These are phyloP conservation scores for Globisporangium emineosum DNA, from an alignment of 352 stramenopile genomes.

Conservation along the genomic window DNA sequence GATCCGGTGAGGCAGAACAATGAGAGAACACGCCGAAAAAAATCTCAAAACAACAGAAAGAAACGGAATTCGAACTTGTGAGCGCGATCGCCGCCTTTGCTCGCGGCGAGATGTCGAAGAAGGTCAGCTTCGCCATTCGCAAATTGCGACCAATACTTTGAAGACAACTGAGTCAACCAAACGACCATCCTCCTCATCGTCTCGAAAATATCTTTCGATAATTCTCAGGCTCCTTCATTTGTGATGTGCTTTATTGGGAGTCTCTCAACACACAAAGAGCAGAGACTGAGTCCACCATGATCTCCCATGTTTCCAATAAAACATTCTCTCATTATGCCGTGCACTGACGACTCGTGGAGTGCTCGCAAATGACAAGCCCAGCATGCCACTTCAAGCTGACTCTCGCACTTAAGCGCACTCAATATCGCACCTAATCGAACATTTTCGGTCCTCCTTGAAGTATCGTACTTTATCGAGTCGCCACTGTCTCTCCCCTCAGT, in stretches of 20 bases:
- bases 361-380: too few species aligned
- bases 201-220: background rate
- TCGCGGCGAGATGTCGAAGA: background rate
- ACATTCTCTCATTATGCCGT: background rate
- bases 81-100: too few species aligned
- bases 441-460: background rate
- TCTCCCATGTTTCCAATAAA: background rate
- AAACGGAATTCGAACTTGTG: background rate
- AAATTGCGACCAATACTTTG: background rate
- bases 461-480: conserved; percentile 4
- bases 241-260: background rate
- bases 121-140: too few species aligned
- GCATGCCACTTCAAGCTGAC: background rate
- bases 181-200: background rate
- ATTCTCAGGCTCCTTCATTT: background rate
- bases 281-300: background rate
- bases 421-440: background rate
- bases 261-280: background rate
- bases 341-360: background rate
- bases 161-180: background rate
- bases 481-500: background rate
- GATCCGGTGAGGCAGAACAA: background rate
- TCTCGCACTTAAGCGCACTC: background rate
- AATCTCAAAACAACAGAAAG: background rate
- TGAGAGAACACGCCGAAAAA: background rate